Conservation (phyloP, 768 basidiomycete species). For the Kwoniella bestiolae region DNA sequence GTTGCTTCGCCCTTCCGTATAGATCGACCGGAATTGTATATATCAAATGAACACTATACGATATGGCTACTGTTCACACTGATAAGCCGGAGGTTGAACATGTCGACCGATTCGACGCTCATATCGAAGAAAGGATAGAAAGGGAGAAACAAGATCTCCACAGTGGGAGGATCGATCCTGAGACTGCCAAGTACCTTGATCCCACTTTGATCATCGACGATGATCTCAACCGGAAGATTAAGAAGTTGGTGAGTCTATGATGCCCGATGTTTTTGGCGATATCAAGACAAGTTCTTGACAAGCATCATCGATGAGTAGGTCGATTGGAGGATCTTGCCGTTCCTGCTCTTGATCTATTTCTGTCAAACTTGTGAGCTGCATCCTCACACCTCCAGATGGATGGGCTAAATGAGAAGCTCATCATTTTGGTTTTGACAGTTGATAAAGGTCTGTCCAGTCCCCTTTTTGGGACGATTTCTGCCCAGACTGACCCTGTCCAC, state of each 20-base stretch:
- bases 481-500: neutral
- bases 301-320: constrained; percentile 12
- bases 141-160: constrained; percentile 7
- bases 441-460: constrained; percentile 31
- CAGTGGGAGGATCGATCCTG: constrained; percentile 26
- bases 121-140: constrained; percentile 1
- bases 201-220: constrained; percentile 38
- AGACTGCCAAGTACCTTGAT: constrained; percentile 46
- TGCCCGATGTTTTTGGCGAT: too few species aligned
- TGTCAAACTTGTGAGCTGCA: constrained; percentile 41
- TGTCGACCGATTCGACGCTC: constrained; percentile 14
- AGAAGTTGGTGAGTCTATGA: constrained; percentile 30
- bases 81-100: constrained; percentile 15
- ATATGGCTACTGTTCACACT: neutral
- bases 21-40: too few species aligned
- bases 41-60: neutral
- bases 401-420: too few species aligned
- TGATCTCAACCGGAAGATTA: constrained; percentile 32
- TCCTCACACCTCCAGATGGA: neutral
- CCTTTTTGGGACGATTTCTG: neutral
- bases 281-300: too few species aligned
- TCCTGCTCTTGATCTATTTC: constrained; percentile 44
- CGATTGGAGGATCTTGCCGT: constrained; percentile 34
- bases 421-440: too few species aligned
- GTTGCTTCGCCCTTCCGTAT: neutral